Base-by-base conservation (phyloP, 148 eudicot genomes). In the Spergularia marina region DNA sequence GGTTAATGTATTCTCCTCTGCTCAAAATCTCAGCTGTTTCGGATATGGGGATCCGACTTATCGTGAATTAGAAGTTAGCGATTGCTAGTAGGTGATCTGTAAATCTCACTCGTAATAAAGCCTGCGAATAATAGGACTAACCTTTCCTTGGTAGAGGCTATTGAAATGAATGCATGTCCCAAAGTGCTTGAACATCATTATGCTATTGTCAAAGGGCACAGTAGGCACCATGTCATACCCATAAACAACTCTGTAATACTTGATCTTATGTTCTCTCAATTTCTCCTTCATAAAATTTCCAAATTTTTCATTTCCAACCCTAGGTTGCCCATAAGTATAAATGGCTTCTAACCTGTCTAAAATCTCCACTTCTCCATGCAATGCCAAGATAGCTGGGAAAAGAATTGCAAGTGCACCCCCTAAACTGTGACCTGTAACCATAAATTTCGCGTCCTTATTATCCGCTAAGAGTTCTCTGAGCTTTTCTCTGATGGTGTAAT, bases 251-350 rank as follows among this genome's bases (percentile, higher is more conserved):
- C 96, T 90, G 13, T 81, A 76, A 40, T 90, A 93, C 34, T 64
- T 64, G 1, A 86, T 54, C n/a, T 60, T 62, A 52, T 80, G 77
- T 12, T 59, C 60, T 11, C 18, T 73, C 4, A 93, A 68, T n/a
- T n/a, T n/a, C n/a, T n/a, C n/a, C n/a, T 69, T 78, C 90, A 89
- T 83, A 55, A 79, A 85, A 12, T 72, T 51, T 0, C 89, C 88
- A 70, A 90, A 89, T 39, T 51, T 68, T 47, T 53, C 79, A 76
- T 93, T 86, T 18, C 98, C 98, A 44, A 93, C 91, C 68, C 90
- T 87, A 5, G 98, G 96, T 61, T 93, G 96, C 10, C 98, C 98
- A 59, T 82, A 93, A 1, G 96, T 93, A 58, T 93, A 90, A 4
- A 93, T 67, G 0, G 78, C 91, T 52, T 84, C 86, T 20, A 89